These are phyloP conservation scores for Hypoxylon sp. DNA, from an alignment of 2,329 filamentous ascomycete genomes.

Conservation along the genomic window DNA sequence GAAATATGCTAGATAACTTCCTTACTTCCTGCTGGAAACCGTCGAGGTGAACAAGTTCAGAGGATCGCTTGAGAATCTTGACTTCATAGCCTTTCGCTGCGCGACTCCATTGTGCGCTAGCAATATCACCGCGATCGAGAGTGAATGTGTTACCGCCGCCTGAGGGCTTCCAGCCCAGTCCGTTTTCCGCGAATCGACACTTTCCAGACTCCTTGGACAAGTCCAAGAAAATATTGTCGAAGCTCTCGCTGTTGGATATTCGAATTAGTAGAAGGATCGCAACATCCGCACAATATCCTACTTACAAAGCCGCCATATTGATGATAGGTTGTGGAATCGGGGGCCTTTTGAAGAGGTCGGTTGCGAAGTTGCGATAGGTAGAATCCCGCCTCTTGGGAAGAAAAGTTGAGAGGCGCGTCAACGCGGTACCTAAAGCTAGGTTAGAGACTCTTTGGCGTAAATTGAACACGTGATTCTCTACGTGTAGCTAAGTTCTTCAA, in stretches of 20 bases:
- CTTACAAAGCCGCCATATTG: slow-evolving; percentile 52
- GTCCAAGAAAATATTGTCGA: slow-evolving; percentile 97
- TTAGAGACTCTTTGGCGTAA: slow-evolving; percentile 37
- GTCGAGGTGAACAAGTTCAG: slow-evolving; percentile 91
- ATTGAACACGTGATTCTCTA: slow-evolving; percentile 39
- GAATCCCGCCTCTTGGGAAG: slow-evolving; percentile 22
- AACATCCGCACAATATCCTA: slow-evolving; percentile 3
- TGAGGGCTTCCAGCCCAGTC: slow-evolving; percentile 94
- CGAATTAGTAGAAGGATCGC: slow-evolving; percentile 31
- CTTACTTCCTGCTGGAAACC: slow-evolving; percentile 85
- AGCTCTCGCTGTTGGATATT: slow-evolving; percentile 77
- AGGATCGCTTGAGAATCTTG: slow-evolving; percentile 88
- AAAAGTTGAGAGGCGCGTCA: slow-evolving; percentile 38
- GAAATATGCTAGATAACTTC: neutral
- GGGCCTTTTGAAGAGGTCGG: slow-evolving; percentile 9
- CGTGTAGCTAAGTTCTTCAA: neutral
- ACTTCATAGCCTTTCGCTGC: slow-evolving; percentile 94
- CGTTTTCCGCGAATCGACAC: slow-evolving; percentile 94
- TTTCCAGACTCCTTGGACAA: slow-evolving; percentile 93
- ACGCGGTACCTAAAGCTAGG: slow-evolving; percentile 33
- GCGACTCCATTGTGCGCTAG: slow-evolving; percentile 92
- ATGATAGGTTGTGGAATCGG: slow-evolving; percentile 14
- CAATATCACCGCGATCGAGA: slow-evolving; percentile 87
- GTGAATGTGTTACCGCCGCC: slow-evolving; percentile 93
- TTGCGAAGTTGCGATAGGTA: slow-evolving; percentile 18